A percentile compares a stretch with the other conserved stretches of the same genome.
phyloP scores from a whole-genome alignment of 345 rosid species.

The Eutrema japonicum region DNA sequence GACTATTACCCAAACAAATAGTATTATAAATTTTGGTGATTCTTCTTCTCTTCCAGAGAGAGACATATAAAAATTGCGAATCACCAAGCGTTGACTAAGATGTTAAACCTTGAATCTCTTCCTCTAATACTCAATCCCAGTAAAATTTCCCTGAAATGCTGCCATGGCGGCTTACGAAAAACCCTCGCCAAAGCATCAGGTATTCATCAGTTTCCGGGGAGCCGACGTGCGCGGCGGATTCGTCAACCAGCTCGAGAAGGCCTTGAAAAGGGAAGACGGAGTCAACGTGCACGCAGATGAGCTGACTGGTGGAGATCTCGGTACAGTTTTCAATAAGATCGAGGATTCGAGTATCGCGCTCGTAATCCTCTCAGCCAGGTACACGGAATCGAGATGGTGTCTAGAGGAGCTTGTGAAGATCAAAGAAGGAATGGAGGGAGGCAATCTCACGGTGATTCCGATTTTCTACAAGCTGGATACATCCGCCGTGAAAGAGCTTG shows the following conservation, averaged over 20 bases:
- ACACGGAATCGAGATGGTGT: not conserved
- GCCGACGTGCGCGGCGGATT: conserved; percentile 5
- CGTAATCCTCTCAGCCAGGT: not conserved
- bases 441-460: not conserved
- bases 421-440: not conserved
- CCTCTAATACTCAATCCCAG: too few species aligned
- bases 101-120: too few species aligned
- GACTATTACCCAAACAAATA: too few species aligned
- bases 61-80: too few species aligned
- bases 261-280: not conserved
- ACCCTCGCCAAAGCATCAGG: not conserved
- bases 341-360: not conserved
- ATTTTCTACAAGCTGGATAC: conserved; percentile 9
- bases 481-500: not conserved
- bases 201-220: conserved; percentile 30
- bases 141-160: not conserved
- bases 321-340: not conserved
- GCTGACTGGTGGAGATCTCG: not conserved
- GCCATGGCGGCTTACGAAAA: not conserved
- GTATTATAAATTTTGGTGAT: too few species aligned
- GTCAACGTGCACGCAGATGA: conserved; percentile 4
- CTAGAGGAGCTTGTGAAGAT: not conserved
- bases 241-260: conserved; percentile 11
- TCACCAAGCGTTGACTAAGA: too few species aligned
- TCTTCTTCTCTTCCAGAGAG: too few species aligned